Evolutionary conservation across 202 grass and related monocot genomes (phyloP).

Genomic region (Brachypodium distachyon): DNA sequence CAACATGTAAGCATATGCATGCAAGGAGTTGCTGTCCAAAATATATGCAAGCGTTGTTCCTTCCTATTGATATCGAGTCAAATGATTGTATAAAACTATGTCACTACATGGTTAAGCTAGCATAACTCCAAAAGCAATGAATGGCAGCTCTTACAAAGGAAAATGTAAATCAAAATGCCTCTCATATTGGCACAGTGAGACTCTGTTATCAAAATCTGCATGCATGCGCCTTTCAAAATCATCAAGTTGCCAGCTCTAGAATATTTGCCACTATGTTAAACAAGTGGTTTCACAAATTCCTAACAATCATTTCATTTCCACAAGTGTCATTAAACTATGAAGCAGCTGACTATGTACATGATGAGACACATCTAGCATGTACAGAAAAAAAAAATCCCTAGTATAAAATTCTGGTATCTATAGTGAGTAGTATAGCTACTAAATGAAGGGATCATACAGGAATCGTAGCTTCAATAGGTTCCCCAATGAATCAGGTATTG

Average conservation of each 20-base stretch:
- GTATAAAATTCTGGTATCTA: background rate
- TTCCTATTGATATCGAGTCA: background rate
- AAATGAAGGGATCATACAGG: slow-evolving; percentile 52
- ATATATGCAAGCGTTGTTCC: background rate
- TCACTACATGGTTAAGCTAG: background rate
- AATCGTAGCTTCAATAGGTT: slow-evolving; percentile 87
- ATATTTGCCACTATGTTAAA: background rate
- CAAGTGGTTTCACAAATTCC: background rate
- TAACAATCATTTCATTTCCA: background rate
- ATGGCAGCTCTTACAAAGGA: background rate
- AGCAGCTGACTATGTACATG: background rate
- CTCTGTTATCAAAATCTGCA: background rate
- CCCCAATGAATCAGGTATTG: slow-evolving; percentile 79
- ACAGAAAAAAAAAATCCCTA: background rate
- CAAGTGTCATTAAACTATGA: background rate
- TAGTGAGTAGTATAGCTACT: background rate
- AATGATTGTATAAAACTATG: background rate
- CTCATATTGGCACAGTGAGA: background rate
- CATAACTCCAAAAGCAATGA: background rate
- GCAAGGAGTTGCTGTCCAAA: background rate
- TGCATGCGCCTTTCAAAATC: background rate
- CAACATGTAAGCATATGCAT: too few relatives aligned
- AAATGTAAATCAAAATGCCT: slow-evolving; percentile 6
- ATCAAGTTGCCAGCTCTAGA: background rate
- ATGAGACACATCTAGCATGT: background rate